Conservation (phyloP, 306 rosid genomes). For the Gastrolobium villosum region DNA sequence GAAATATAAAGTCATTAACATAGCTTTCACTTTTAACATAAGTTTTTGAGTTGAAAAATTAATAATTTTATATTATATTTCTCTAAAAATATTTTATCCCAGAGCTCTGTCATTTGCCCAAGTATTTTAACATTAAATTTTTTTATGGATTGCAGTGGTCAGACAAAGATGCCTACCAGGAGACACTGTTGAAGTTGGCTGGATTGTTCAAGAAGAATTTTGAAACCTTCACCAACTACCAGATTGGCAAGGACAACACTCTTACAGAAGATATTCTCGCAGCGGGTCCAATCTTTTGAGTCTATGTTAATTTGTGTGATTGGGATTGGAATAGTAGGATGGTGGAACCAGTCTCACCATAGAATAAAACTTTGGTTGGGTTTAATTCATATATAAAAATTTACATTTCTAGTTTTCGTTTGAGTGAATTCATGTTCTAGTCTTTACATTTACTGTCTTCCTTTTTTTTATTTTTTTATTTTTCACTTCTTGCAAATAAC, state of each 20-base stretch:
- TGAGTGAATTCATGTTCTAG: constrained; percentile 12
- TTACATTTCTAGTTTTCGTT: neutral
- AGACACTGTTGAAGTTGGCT: constrained; percentile 67
- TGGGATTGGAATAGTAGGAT: constrained; percentile 16
- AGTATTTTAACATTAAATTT: neutral
- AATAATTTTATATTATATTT: no score
- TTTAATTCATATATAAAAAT: neutral
- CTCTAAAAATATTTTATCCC: no score
- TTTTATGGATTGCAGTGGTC: constrained; percentile 67
- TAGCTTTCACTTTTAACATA: no score
- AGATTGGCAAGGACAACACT: constrained; percentile 68
- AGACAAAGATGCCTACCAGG: constrained; percentile 66
- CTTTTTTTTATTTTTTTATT: neutral
- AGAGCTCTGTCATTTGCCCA: neutral
- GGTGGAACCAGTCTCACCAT: constrained; percentile 31
- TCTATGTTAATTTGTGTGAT: constrained; percentile 4
- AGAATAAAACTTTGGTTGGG: constrained; percentile 32
- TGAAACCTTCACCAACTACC: constrained; percentile 65
- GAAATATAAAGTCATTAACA: no score
- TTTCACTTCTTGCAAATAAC: neutral
- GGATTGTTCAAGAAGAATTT: constrained; percentile 81
- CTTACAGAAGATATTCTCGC: constrained; percentile 79
- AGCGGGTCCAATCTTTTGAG: constrained; percentile 76
- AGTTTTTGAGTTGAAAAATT: no score
- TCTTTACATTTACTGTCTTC: neutral